Evolutionary conservation across 2,329 filamentous ascomycete genomes (phyloP).

Genomic region (Waltergamsia citrina): DNA sequence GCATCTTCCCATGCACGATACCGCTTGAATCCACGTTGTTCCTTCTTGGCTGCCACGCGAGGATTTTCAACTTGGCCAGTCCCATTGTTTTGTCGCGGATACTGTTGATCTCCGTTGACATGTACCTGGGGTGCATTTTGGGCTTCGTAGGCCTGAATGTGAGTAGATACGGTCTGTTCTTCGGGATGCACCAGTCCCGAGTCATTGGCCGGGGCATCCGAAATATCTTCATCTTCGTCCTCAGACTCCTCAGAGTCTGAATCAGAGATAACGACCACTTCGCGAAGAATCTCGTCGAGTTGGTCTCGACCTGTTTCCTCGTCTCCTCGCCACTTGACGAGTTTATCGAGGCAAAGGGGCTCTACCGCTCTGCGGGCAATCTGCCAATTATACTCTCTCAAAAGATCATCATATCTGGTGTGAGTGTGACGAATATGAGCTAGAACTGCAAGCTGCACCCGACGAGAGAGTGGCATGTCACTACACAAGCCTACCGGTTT

Average conservation of each 20-base stretch:
- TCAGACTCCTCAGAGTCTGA: conserved; percentile 32
- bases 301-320: conserved; percentile 60
- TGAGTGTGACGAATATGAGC: conserved; percentile 60
- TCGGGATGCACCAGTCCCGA: neutral
- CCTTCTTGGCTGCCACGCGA: conserved; percentile 14
- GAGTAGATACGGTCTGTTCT: no score
- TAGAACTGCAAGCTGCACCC: conserved; percentile 55
- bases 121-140: no score
- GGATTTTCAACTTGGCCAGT: neutral
- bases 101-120: no score
- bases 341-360: conserved; percentile 49
- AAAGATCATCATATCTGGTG: conserved; percentile 53
- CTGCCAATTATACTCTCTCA: conserved; percentile 47
- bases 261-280: conserved; percentile 59
- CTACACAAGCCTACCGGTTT: conserved; percentile 47
- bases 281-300: conserved; percentile 55
- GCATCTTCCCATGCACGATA: conserved; percentile 35
- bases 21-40: conserved; percentile 34
- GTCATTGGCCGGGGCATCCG: conserved; percentile 10
- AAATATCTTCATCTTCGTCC: conserved; percentile 9
- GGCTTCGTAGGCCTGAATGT: no score
- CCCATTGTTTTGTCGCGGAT: no score
- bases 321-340: conserved; percentile 64
- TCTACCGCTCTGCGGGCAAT: conserved; percentile 54
- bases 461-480: conserved; percentile 47